These are phyloP conservation scores for Coemansia sp. DNA, from an alignment of 192 early-diverging fungal species.

Conservation along the genomic window DNA sequence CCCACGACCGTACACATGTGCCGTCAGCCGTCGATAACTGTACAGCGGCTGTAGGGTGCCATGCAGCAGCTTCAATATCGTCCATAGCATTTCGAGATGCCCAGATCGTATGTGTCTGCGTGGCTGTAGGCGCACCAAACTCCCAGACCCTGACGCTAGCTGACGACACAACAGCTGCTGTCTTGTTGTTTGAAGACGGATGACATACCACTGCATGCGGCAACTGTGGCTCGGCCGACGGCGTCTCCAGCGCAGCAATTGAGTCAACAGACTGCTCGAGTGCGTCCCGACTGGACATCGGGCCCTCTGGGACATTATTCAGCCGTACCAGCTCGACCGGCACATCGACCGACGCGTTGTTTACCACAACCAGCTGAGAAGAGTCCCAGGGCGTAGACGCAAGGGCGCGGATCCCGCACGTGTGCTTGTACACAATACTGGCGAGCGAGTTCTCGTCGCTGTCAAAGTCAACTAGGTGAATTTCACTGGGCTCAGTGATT, in stretches of 20 bases:
- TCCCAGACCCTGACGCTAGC: slow-evolving; percentile 19
- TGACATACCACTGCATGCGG: slow-evolving; percentile 20
- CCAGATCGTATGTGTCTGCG: neutral
- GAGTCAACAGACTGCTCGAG: neutral
- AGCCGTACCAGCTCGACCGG: slow-evolving; percentile 21
- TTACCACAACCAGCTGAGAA: slow-evolving; percentile 19
- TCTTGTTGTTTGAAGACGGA: slow-evolving; percentile 4
- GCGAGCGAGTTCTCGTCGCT: slow-evolving; percentile 22
- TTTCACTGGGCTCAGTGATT: slow-evolving; percentile 34
- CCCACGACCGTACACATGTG: slow-evolving; percentile 65
- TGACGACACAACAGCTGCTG: slow-evolving; percentile 16
- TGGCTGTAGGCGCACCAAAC: neutral
- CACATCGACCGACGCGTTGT: neutral
- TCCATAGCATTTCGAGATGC: slow-evolving; percentile 16
- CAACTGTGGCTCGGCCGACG: neutral
- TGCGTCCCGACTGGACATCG: neutral
- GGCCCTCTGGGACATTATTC: neutral
- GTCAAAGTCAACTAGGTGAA: slow-evolving; percentile 45
- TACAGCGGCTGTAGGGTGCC: slow-evolving; percentile 19
- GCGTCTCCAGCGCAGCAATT: slow-evolving; percentile 5
- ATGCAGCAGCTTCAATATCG: slow-evolving; percentile 30
- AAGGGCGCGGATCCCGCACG: slow-evolving; percentile 24
- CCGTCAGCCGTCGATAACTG: slow-evolving; percentile 61
- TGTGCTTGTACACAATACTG: slow-evolving; percentile 23
- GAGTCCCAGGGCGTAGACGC: slow-evolving; percentile 23